Evolutionary conservation across 306 rosid genomes (phyloP), one percentile per base, ranked within the genome.

Genomic region (Urtica urens): DNA sequence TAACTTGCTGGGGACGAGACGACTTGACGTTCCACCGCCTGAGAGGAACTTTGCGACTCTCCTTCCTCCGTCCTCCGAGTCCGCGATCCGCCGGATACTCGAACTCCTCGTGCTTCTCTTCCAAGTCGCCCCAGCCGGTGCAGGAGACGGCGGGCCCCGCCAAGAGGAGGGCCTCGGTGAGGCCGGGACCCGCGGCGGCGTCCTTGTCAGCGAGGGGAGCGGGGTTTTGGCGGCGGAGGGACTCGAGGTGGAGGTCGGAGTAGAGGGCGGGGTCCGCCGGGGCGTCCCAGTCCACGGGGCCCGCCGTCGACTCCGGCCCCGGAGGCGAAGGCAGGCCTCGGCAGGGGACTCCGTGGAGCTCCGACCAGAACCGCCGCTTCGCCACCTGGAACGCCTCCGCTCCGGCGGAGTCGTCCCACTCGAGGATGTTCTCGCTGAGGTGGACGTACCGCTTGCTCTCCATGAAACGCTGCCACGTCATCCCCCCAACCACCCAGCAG

Each of bases 331-430:
- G 41, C 50, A 64, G 10, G n/a, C n/a, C n/a, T n/a, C n/a, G n/a
- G 33, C 80, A 81, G 0, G 68, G 69, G 22, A 68, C 23, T 39
- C 78, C 67, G 0, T 83, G 76, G 18, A 74, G 56, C 40, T 66
- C 52, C 7, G 77, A 88, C 90, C 93, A 77, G 48, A 55, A 88
- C 69, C 88, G 52, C n/a, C 0, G 40, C 62, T 88, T 88, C 0
- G 95, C 97, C 60, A 76, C 77, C 46, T 72, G 59, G 45, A 88
- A 88, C 31, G 97, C 86, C 68, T 84, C 93, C 66, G 61, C 76
- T 21, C 59, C 79, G 10, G 97, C 95, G 12, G 82, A 76, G 66
- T 84, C 97, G 15, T 84, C 64, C 97, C 97, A 88, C 5, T 72
- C 31, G 5, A 78, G 18, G 23, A 88, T 73, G 42, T 64, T 70